phyloP scores from a whole-genome alignment of 306 rosid species.

The Trifolium dubium region DNA sequence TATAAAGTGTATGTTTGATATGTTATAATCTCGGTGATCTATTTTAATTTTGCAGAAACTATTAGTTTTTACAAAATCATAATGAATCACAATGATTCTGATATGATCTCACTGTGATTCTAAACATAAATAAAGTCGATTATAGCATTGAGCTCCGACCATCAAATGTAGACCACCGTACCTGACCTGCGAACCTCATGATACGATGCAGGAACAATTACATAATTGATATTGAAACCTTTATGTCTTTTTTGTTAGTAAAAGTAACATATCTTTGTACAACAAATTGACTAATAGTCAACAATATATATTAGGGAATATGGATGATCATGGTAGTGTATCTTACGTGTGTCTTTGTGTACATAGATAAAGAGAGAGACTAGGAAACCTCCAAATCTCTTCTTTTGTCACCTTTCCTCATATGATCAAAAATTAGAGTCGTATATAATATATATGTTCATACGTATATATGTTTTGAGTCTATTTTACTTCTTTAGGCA shows the following conservation, averaged over 20 bases:
- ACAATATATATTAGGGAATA: conserved; percentile 1
- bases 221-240: conserved; percentile 22
- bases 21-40: no score
- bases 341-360: conserved; percentile 9
- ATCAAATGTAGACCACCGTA: no score
- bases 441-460: background rate
- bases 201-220: no score
- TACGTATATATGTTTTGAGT: conserved; percentile 32
- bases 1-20: no score
- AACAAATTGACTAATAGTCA: conserved; percentile 14
- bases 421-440: conserved; percentile 29
- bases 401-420: conserved; percentile 45
- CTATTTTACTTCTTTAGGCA: conserved; percentile 24
- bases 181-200: no score
- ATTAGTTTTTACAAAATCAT: no score
- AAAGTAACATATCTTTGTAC: conserved; percentile 22
- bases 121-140: no score
- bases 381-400: conserved; percentile 50
- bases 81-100: no score
- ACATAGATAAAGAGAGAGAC: background rate
- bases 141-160: no score
- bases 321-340: background rate
- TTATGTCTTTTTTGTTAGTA: conserved; percentile 16
- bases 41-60: no score
- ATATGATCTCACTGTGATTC: no score